These are phyloP conservation scores for Torrubiellomyces zombiae DNA, from an alignment of 2,329 filamentous ascomycete genomes.

Conservation along the genomic window DNA sequence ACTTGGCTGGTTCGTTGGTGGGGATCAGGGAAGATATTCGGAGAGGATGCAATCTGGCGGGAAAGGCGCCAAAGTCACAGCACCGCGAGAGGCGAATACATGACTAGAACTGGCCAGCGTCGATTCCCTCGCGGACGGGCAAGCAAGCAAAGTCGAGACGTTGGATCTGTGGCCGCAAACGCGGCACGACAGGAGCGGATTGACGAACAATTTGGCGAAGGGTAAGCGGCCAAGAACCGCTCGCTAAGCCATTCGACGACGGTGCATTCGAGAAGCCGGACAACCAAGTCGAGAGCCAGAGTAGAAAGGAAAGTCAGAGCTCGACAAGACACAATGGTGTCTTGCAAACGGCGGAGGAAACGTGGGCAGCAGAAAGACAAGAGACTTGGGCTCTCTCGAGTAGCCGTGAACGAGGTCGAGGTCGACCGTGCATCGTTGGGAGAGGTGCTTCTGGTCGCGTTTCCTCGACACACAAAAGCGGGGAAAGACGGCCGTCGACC, in stretches of 20 bases:
- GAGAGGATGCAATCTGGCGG: too few relatives aligned
- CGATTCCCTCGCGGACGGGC: slow-evolving; percentile 10
- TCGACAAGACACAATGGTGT: too few relatives aligned
- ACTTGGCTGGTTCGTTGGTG: slow-evolving; percentile 3
- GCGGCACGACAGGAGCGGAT: too few relatives aligned
- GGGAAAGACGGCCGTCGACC: slow-evolving; percentile 12
- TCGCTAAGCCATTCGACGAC: too few relatives aligned
- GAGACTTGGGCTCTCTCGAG: neutral
- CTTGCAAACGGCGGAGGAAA: too few relatives aligned
- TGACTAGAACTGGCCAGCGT: slow-evolving; percentile 21
- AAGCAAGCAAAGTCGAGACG: slow-evolving; percentile 1
- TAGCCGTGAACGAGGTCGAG: neutral
- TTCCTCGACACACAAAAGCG: slow-evolving; percentile 22
- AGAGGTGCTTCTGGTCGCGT: slow-evolving; percentile 9
- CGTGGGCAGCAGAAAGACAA: too few relatives aligned
- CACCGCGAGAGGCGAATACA: slow-evolving; percentile 25
- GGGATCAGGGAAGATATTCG: slow-evolving; percentile 4
- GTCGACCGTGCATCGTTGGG: slow-evolving; percentile 4
- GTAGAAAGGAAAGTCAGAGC: too few relatives aligned
- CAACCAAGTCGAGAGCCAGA: too few relatives aligned
- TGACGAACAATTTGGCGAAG: too few relatives aligned
- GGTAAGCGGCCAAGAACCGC: too few relatives aligned
- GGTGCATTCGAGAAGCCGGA: too few relatives aligned
- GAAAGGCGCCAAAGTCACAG: slow-evolving; percentile 31
- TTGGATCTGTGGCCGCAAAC: too few relatives aligned